A percentile compares a stretch with the other conserved stretches of the same genome.
Conservation (phyloP, 129 eudicot genomes). For the Chrysanthemum lavandulifolium region DNA sequence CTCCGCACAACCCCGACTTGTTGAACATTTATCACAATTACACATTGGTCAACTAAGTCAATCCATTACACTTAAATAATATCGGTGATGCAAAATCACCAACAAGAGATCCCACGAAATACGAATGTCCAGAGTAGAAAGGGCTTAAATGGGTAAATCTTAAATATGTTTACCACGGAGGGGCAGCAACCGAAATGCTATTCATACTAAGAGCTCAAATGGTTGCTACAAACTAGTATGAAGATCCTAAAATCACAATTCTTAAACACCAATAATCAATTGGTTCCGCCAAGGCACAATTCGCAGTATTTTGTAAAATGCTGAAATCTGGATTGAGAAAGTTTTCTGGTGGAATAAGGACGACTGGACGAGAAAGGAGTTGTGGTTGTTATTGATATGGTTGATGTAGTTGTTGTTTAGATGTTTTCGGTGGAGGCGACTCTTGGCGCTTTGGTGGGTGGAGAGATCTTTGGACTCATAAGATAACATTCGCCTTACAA, state of each 20-base stretch:
- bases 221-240: constrained; percentile 20
- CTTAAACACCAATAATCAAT: constrained; percentile 18
- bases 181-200: background rate
- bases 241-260: constrained; percentile 11
- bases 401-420: too few species aligned
- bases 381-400: constrained; percentile 4
- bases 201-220: constrained; percentile 8
- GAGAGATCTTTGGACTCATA: too few species aligned
- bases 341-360: constrained; percentile 7
- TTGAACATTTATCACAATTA: too few species aligned
- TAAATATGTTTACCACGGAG: background rate
- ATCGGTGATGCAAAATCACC: too few species aligned
- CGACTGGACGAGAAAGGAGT: background rate
- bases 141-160: background rate
- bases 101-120: background rate
- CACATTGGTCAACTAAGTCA: too few species aligned
- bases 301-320: constrained; percentile 11
- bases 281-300: background rate
- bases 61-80: too few species aligned
- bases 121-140: background rate
- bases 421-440: too few species aligned
- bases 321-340: constrained; percentile 7
- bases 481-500: too few species aligned
- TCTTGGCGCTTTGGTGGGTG: too few species aligned
- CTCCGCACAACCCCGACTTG: too few species aligned